Evolutionary conservation across 495 filamentous ascomycete genomes (phyloP), one percentile per base, ranked within the genome.

Genomic region (Diplogelasinospora grovesii): DNA sequence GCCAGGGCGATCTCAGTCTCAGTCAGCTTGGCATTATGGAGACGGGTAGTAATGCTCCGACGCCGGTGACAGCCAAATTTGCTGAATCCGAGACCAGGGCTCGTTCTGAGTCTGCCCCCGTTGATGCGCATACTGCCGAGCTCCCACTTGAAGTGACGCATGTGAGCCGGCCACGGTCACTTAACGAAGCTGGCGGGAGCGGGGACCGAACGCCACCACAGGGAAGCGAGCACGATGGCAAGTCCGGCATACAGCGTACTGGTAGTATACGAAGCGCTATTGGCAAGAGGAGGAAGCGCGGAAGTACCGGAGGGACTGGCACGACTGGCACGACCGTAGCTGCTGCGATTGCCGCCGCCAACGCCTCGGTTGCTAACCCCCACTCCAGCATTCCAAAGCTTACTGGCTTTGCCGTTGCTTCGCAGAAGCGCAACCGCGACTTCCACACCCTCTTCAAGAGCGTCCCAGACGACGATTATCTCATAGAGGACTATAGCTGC

Each of bases 401-500:
- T 41, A 95, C 90, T 10, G 93, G 93, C 2, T 97, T 99, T 63
- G 90, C 93, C 36, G 88, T 97, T 35, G 92, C 92, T 32, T 90
- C 82, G 54, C 93, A 90, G 63, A 95, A 92, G 65, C 79, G 92
- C 19, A 99, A 99, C 59, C 73, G 86, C 21, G 93, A 97, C 57
- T 99, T 97, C 46, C 92, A 99, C 53, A 75, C 77, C 31, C 64
- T 94, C 13, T 99, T 99, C 70, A 82, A 86, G 57, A 96, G 88
- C 49, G 93, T 99, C 1, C 92, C 92, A 1, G 92, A 99, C 44
- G 92, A 97, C 50, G 92, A 99, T 58, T 96, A 92, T 49, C 71
- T 99, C 8, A 97, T 99, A 45, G 92, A 99, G 56, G 92, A 99
- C 60, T 99, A 96, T 58, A 95, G 93, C 55, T 95, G 89, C 55